Conservation (phyloP, 1,139 yeast species). For the Meyerozyma elateridarum region DNA sequence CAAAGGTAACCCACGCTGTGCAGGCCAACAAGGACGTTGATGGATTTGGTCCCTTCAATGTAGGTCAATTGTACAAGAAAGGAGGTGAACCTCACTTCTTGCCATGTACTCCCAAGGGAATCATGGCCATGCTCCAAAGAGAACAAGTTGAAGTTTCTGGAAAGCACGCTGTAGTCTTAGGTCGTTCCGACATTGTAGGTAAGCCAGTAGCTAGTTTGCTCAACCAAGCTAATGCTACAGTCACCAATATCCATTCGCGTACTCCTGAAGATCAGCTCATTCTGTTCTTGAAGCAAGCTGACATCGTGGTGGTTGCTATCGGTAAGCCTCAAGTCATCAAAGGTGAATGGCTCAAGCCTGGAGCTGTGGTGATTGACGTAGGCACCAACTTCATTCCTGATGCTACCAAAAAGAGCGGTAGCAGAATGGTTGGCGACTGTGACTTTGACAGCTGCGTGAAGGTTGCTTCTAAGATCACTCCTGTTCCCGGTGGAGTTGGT, state of each 20-base stretch:
- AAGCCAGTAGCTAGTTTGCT: slow-evolving; percentile 73
- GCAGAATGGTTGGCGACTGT: slow-evolving; percentile 71
- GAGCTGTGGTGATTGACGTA: slow-evolving; percentile 69
- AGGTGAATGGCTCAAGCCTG: slow-evolving; percentile 68
- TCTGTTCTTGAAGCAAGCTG: slow-evolving; percentile 49
- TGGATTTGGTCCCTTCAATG: slow-evolving; percentile 87
- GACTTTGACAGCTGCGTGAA: slow-evolving; percentile 55
- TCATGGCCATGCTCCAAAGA: slow-evolving; percentile 68
- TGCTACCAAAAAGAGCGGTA: slow-evolving; percentile 54
- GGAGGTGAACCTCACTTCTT: slow-evolving; percentile 81
- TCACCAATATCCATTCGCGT: slow-evolving; percentile 50
- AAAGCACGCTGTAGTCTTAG: slow-evolving; percentile 86
- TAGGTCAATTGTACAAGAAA: slow-evolving; percentile 87
- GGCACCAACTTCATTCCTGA: slow-evolving; percentile 76
- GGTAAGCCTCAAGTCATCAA: slow-evolving; percentile 68
- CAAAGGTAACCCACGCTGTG: slow-evolving; percentile 72
- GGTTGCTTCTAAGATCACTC: slow-evolving; percentile 62
- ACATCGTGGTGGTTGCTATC: slow-evolving; percentile 72
- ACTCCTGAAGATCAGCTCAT: slow-evolving; percentile 56
- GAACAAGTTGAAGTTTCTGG: slow-evolving; percentile 66
- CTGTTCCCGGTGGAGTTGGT: slow-evolving; percentile 88
- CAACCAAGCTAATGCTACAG: slow-evolving; percentile 70
- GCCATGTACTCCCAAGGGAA: slow-evolving; percentile 97
- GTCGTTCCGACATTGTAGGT: slow-evolving; percentile 85
- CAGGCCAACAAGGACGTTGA: slow-evolving; percentile 85